phyloP scores from a whole-genome alignment of 345 rosid genomes.

The Camelina neglecta region DNA sequence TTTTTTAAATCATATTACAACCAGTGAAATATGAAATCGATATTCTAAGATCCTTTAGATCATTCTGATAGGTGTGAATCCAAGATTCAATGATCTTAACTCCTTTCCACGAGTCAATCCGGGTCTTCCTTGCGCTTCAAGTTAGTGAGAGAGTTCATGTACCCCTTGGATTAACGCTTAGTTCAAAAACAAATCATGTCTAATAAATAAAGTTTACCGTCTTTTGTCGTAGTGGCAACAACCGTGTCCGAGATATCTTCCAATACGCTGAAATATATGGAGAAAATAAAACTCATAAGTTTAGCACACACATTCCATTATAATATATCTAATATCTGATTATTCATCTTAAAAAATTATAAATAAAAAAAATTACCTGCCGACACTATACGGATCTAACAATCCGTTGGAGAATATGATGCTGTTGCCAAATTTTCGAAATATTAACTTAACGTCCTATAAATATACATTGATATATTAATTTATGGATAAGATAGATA shows the following conservation, averaged over 20 bases:
- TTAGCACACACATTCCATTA: too few species aligned
- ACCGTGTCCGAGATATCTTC: background rate
- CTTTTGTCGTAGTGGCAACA: background rate
- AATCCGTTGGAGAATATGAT: background rate
- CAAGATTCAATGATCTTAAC: constrained; percentile 45
- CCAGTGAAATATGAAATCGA: background rate
- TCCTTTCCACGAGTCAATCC: constrained; percentile 16
- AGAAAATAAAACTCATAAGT: too few species aligned
- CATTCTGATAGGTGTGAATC: constrained; percentile 41
- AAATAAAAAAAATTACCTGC: background rate
- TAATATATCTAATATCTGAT: too few species aligned
- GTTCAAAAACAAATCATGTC: too few species aligned
- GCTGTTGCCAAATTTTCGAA: background rate
- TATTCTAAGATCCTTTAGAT: constrained; percentile 26
- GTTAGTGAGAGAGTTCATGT: too few species aligned
- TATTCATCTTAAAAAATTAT: too few species aligned
- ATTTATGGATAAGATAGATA: too few species aligned
- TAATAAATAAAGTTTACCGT: background rate
- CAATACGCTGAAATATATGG: background rate
- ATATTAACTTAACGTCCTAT: background rate
- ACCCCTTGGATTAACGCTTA: constrained; percentile 30
- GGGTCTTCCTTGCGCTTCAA: too few species aligned
- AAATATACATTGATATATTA: background rate
- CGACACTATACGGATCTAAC: background rate
- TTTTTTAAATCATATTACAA: background rate